Evolutionary conservation across 345 rosid species (phyloP), one percentile per base, ranked within the genome.

Genomic region (Psidium guajava): DNA sequence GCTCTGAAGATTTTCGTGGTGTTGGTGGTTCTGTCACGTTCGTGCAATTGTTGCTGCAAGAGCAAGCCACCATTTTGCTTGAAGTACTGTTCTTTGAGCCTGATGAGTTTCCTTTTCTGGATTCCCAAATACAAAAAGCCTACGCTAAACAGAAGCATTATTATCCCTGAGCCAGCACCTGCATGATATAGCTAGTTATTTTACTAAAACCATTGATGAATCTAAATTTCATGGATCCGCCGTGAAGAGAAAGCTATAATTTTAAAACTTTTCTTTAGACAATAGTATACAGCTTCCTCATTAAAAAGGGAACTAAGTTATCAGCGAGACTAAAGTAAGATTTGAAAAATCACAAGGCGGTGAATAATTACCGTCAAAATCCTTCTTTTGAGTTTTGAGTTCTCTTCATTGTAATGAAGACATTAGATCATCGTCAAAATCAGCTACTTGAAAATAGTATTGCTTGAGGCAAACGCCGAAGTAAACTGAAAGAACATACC

Each of bases 11-110:
- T 73, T 73, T 40, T 91, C 1, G 87, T 58, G 8, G 18, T 16
- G 22, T 87, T 91, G 1, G 86, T 69, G 44, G 42, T 81, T 2
- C 85, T 83, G 25, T 83, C 42, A 0, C 51, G 56, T 24, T 77
- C 36, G 2, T 85, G 59, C 6, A 92, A 82, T 40, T 85, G 85
- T 87, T 89, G 89, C 50, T 89, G 89, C 28, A 87, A 56, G 87
- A 91, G 13, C 28, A 91, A 58, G 21, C 92, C 92, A 12, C 89
- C 89, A 18, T 90, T 90, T 51, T 88, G 84, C 42, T 54, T 53
- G 47, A 90, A 88, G 40, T 73, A 82, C 47, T 81, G 84, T 74
- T 88, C 85, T 56, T 75, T 88, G 21, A 75, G 64, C 57, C 40
- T 84, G n/a, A 51, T 32, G 6, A 84, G 85, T 74, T 82, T 61